phyloP scores from a whole-genome alignment of 768 basidiomycete genomes.

The Xerocomus spinulosus region DNA sequence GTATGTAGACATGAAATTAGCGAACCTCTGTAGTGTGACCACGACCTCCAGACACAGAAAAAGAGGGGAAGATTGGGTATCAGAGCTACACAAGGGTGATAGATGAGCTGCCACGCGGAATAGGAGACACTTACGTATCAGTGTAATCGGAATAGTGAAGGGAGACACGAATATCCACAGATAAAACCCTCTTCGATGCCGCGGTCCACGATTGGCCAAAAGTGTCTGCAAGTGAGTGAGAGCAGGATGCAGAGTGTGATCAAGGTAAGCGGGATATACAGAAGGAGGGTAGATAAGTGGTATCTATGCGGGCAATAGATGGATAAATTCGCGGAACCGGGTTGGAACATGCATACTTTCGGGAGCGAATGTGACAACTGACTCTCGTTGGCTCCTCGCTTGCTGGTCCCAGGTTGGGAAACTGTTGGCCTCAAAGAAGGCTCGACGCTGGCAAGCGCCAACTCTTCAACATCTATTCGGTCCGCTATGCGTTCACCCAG shows the following conservation, averaged over 20 bases:
- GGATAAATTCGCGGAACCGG: neutral
- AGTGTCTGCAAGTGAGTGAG: slow-evolving; percentile 46
- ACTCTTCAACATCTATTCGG: slow-evolving; percentile 75
- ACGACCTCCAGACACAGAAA: slow-evolving; percentile 80
- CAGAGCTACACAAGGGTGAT: slow-evolving; percentile 44
- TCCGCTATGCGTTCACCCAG: slow-evolving; percentile 67
- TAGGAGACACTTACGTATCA: slow-evolving; percentile 57
- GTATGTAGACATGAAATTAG: neutral
- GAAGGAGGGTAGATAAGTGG: slow-evolving; percentile 44
- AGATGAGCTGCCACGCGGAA: neutral
- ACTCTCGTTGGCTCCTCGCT: slow-evolving; percentile 16
- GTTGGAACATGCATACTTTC: slow-evolving; percentile 8
- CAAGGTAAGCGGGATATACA: slow-evolving; percentile 44
- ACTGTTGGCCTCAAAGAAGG: slow-evolving; percentile 61
- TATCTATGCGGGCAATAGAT: slow-evolving; percentile 41
- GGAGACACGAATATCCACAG: slow-evolving; percentile 65
- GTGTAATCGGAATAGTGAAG: slow-evolving; percentile 67
- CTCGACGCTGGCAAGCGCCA: slow-evolving; percentile 68
- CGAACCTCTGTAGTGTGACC: slow-evolving; percentile 78
- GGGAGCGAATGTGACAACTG: slow-evolving; percentile 1
- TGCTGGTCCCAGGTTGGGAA: slow-evolving; percentile 19
- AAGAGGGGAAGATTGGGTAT: slow-evolving; percentile 84
- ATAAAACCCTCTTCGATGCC: slow-evolving; percentile 61
- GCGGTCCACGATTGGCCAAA: slow-evolving; percentile 52
- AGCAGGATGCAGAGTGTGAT: slow-evolving; percentile 30